Evolutionary conservation across 192 early-diverging fungal species (phyloP).

Genomic region (Linnemannia elongata): DNA sequence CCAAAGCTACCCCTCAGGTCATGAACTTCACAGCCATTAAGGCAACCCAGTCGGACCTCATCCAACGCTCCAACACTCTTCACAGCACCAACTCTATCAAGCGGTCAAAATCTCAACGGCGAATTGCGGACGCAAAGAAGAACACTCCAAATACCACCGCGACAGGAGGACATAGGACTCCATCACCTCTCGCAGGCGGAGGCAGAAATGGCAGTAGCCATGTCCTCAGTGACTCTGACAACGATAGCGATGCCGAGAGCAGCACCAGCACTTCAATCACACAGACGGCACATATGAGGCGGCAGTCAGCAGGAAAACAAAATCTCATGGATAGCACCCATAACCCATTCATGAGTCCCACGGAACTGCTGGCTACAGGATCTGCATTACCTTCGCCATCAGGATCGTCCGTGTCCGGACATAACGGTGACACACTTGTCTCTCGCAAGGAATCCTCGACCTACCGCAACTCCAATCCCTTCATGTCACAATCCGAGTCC

Average conservation of each 20-base stretch:
- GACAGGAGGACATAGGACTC: not conserved
- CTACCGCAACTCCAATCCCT: constrained; percentile 39
- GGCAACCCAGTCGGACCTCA: constrained; percentile 39
- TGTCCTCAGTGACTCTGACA: not conserved
- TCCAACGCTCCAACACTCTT: constrained; percentile 49
- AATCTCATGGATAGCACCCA: not conserved
- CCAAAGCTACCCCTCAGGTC: constrained; percentile 51
- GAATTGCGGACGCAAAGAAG: constrained; percentile 15
- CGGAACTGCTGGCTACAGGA: not conserved
- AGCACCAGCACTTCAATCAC: not conserved
- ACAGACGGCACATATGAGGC: not conserved
- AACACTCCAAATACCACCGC: not conserved
- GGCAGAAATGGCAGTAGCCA: not conserved
- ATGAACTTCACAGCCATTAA: constrained; percentile 51
- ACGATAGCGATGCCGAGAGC: not conserved
- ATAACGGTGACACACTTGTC: not conserved
- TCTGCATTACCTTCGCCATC: not conserved
- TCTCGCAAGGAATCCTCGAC: not conserved
- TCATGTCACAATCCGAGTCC: constrained; percentile 28
- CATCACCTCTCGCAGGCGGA: constrained; percentile 11
- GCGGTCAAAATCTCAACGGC: constrained; percentile 42
- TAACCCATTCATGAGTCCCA: constrained; percentile 39
- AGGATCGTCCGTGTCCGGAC: not conserved
- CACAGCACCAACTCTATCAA: constrained; percentile 53
- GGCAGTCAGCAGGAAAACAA: not conserved